These are phyloP conservation scores for Nectriaceae sp. DNA, from an alignment of 2,329 filamentous ascomycete genomes.

Conservation along the genomic window DNA sequence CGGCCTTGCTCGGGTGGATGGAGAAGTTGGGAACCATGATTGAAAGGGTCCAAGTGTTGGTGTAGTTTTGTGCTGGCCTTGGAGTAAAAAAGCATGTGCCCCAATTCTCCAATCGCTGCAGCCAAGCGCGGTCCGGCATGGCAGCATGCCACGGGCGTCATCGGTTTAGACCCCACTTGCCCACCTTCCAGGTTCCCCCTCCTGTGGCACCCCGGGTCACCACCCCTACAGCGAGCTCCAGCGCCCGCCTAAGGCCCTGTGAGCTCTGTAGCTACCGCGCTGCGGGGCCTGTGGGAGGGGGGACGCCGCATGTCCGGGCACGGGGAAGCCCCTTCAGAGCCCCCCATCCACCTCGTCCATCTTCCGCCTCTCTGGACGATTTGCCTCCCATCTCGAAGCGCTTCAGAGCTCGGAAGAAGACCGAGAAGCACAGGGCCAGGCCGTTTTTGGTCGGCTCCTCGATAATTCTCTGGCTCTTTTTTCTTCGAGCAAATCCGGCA, in stretches of 20 bases:
- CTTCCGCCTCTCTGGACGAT: not conserved
- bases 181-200: too few relatives aligned
- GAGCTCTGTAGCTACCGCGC: too few relatives aligned
- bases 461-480: not conserved
- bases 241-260: too few relatives aligned
- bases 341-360: not conserved
- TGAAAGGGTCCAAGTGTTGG: not conserved
- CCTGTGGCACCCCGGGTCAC: not conserved
- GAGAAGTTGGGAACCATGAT: constrained; percentile 12
- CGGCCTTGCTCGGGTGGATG: constrained; percentile 39
- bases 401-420: constrained; percentile 13
- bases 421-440: constrained; percentile 12
- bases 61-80: not conserved
- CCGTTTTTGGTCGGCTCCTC: not conserved
- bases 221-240: not conserved
- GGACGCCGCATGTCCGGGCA: not conserved
- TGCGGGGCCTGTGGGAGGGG: not conserved
- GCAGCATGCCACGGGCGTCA: not conserved
- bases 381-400: not conserved
- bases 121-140: not conserved
- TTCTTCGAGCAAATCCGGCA: not conserved
- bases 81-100: constrained; percentile 6
- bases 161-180: not conserved
- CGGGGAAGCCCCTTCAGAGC: not conserved
- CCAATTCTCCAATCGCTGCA: constrained; percentile 1